Base-by-base conservation (phyloP, 2,329 filamentous ascomycete genomes). In the Teratosphaeria nubilosa region DNA sequence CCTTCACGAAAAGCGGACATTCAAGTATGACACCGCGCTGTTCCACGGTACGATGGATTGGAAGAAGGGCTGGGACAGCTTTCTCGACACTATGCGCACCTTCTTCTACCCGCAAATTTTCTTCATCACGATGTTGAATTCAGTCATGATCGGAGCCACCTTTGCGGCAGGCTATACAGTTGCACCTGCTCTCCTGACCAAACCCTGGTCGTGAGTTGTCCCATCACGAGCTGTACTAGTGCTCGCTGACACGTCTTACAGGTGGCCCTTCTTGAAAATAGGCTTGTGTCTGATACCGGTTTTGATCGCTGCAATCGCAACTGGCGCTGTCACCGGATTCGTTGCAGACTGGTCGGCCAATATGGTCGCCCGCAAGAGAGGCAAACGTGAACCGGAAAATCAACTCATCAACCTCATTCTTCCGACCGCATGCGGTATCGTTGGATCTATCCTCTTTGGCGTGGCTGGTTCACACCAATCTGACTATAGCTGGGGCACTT, bases 81-180 rank as follows among this genome's bases (percentile, higher is more conserved):
- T 70, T 53, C 56, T 68, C 57, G 67, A 70, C 61, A 70, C 67
- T 13, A 48, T 69, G 13, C 61, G 63, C 37, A 69, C 68, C 5
- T 69, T 69, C 50, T 55, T 69, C 56, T 70, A 68, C 48, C 68
- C 68, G 11, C 67, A 69, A 41, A 69, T 70, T 48, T 62, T 69
- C 59, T 70, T 68, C 65, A 66, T 68, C 59, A 67, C 67, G 10
- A 64, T 68, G 61, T 57, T 70, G 24, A 69, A 69, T 60, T 65
- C 62, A 31, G 65, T 62, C 27, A 68, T 69, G 65, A 69, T 69
- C 57, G 65, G 63, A n/a, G 60, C 55, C 25, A 63, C 66, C 24
- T 64, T 66, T 41, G 66, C 68, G 41, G 63, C 64, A 2, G 59
- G 62, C 24, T 68, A 69, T 59, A 66, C 64, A 13, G 64, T 62